Conservation (phyloP, 192 early-diverging fungal species). For the Linnemannia elongata region DNA sequence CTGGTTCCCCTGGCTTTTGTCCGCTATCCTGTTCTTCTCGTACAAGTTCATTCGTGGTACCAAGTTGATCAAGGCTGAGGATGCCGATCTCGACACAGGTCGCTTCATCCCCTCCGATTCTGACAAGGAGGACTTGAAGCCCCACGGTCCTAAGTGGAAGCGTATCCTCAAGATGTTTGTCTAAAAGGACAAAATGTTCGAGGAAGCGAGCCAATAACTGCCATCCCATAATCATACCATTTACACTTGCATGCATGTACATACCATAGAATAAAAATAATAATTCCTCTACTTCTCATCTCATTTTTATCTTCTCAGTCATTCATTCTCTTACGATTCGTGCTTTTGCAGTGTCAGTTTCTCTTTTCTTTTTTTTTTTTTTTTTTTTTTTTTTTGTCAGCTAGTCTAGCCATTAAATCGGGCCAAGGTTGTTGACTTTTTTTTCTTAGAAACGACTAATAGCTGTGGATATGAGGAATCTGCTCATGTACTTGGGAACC, state of each 20-base stretch:
- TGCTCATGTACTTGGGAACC: no score
- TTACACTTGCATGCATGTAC: constrained; percentile 7
- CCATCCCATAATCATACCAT: neutral
- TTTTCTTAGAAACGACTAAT: no score
- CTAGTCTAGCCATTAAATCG: no score
- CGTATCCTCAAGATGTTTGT: constrained; percentile 19
- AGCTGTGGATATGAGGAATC: no score
- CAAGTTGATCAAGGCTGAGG: constrained; percentile 61
- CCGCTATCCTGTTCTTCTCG: constrained; percentile 59
- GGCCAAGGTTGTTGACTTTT: no score
- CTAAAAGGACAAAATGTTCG: constrained; percentile 10
- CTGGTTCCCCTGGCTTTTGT: neutral
- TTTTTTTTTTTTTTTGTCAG: no score
- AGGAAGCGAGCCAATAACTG: neutral
- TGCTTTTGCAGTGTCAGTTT: no score
- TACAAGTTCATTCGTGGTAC: constrained; percentile 65
- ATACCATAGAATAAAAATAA: constrained; percentile 5
- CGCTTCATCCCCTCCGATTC: no score
- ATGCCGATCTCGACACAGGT: constrained; percentile 70
- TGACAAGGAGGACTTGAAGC: constrained; percentile 21
- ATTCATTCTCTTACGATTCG: no score
- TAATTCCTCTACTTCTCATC: neutral
- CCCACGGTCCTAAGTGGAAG: constrained; percentile 33
- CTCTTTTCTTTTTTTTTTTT: no score
- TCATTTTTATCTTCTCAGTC: neutral